Conservation (phyloP, 108 stramenopile species). For the Cyclotella choctawhatcheeana region DNA sequence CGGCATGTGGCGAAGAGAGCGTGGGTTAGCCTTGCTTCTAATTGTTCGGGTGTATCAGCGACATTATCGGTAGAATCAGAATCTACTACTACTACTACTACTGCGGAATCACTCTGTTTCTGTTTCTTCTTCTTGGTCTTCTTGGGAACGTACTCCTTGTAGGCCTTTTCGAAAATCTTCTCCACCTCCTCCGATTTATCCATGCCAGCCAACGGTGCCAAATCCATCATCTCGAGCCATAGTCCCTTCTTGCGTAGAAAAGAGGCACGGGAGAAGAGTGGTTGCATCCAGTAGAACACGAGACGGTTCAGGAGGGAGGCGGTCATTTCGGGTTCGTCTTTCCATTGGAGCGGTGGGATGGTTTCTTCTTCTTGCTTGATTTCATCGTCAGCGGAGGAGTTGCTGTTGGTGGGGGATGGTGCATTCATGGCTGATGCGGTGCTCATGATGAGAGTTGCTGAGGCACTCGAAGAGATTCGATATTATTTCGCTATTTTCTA, state of each 20-base stretch:
- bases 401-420: not conserved
- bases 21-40: constrained; percentile 44
- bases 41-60: constrained; percentile 37
- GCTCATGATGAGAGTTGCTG: too few species aligned
- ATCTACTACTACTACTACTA: too few species aligned
- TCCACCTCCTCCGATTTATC: constrained; percentile 55
- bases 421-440: too few species aligned
- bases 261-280: constrained; percentile 69
- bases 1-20: constrained; percentile 50
- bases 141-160: constrained; percentile 32
- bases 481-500: too few species aligned
- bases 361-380: too few species aligned
- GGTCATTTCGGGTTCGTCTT: constrained; percentile 53
- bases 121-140: constrained; percentile 15
- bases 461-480: too few species aligned
- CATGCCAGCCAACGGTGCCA: constrained; percentile 59
- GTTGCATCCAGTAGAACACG: constrained; percentile 65
- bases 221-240: constrained; percentile 63
- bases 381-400: not conserved
- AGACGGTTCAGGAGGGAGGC: constrained; percentile 55
- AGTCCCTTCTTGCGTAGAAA: constrained; percentile 37
- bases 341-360: constrained; percentile 39
- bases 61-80: too few species aligned
- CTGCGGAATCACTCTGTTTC: too few species aligned
- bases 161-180: constrained; percentile 60